A percentile compares a stretch with the other conserved stretches of the same genome.
Conservation (phyloP, 73 alveolate genomes). For the Uronychia binucleata region DNA sequence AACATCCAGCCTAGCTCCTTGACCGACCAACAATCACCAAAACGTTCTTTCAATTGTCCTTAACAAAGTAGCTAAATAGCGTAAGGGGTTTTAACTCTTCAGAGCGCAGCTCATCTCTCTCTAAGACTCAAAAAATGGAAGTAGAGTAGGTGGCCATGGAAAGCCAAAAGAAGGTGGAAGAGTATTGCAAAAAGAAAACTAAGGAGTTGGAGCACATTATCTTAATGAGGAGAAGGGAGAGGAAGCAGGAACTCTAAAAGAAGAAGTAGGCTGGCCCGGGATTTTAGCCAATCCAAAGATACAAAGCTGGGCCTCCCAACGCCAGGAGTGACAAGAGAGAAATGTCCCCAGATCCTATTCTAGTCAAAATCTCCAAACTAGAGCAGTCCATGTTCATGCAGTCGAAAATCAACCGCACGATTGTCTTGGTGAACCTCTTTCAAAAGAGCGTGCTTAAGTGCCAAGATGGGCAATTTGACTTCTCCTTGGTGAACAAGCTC, state of each 20-base stretch:
- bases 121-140: background rate
- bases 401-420: background rate
- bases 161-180: background rate
- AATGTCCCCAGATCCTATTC: background rate
- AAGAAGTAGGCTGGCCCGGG: background rate
- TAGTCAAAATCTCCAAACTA: background rate
- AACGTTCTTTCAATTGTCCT: too few species aligned
- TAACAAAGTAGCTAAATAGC: background rate
- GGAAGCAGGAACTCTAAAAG: background rate
- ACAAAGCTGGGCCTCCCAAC: background rate
- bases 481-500: background rate
- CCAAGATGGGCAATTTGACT: background rate
- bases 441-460: background rate
- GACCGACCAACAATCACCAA: too few species aligned
- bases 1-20: too few species aligned
- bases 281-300: background rate
- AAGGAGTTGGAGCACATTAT: background rate
- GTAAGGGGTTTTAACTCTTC: background rate
- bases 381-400: background rate
- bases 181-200: background rate
- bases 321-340: background rate
- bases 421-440: background rate
- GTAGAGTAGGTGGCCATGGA: background rate
- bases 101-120: background rate
- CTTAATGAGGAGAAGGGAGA: background rate